Evolutionary conservation across 805 yeast genomes (phyloP).

Genomic region (Cyberlindnera saturnus): DNA sequence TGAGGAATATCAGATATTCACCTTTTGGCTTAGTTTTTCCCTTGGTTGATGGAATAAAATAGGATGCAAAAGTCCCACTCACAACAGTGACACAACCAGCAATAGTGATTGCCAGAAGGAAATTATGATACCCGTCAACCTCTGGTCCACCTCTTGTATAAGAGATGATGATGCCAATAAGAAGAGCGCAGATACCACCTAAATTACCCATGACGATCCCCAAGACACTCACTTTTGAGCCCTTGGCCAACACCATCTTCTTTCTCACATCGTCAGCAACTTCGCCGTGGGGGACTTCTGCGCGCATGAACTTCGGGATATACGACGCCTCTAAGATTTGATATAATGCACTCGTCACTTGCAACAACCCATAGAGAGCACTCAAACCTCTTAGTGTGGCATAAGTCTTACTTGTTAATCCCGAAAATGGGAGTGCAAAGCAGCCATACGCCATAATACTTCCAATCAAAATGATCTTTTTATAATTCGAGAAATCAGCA

Average conservation of each 20-base stretch:
- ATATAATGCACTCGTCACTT: constrained; percentile 26
- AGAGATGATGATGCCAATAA: constrained; percentile 33
- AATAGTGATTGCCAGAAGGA: constrained; percentile 32
- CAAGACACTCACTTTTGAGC: constrained; percentile 32
- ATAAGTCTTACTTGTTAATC: constrained; percentile 20
- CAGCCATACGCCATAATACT: constrained; percentile 29
- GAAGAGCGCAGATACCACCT: constrained; percentile 33
- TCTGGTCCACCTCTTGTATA: constrained; percentile 24
- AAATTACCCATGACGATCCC: constrained; percentile 31
- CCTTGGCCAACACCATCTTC: constrained; percentile 24
- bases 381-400: constrained; percentile 23
- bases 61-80: constrained; percentile 23
- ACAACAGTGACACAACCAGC: constrained; percentile 32
- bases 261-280: constrained; percentile 23
- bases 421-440: constrained; percentile 32
- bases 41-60: constrained; percentile 27
- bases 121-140: constrained; percentile 27
- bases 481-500: constrained; percentile 34
- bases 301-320: constrained; percentile 35
- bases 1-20: constrained; percentile 23
- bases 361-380: constrained; percentile 28
- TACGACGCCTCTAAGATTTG: constrained; percentile 35
- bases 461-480: constrained; percentile 28
- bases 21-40: constrained; percentile 25
- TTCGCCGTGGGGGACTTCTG: constrained; percentile 4